Base-by-base conservation (phyloP, 2,329 filamentous ascomycete genomes). In the Arachnomyces sp. region DNA sequence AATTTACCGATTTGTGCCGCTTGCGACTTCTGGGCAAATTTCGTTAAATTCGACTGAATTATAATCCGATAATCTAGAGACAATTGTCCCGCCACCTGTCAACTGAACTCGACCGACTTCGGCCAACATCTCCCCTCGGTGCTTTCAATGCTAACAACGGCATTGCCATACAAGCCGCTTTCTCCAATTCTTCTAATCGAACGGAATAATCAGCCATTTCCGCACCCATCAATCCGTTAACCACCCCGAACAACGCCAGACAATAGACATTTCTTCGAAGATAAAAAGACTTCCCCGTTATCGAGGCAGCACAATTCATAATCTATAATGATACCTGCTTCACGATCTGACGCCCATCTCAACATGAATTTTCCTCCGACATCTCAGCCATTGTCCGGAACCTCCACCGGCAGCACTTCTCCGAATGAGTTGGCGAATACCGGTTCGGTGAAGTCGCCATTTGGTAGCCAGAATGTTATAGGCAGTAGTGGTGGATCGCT, bases 241-340 rank as follows among this genome's bases (percentile, higher is more conserved):
- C 36, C 9, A 14, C 14, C 15, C 8, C 34, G 31, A 44, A 34
- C 32, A 33, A 40, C 29, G 31, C 32, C 25, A 36, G 37, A 39
- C 32, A 34, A 38, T 32, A 28, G 38, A 31, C 33, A 28, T 37
- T 30, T 36, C 17, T 34, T 36, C 35, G 15, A 15, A 25, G 11
- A n/a, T 31, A 34, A 31, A 38, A n/a, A n/a, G n/a, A n/a, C n/a
- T n/a, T 31, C 14, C 29, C 29, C 3, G 11, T 28, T 34, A 14
- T 15, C n/a, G 18, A 17, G 25, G 28, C 37, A 28, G 17, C 21
- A 25, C 31, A 38, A 45, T 40, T 50, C 21, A 54, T 86, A 88
- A 88, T 88, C 73, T 77, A 88, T 90, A 88, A 94, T 95, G 88
- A 84, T 86, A 74, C 86, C 78, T 69, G 62, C 71, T 43, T 75